Evolutionary conservation across 1,284 basidiomycete genomes (phyloP).

Genomic region (Irpex sp.): DNA sequence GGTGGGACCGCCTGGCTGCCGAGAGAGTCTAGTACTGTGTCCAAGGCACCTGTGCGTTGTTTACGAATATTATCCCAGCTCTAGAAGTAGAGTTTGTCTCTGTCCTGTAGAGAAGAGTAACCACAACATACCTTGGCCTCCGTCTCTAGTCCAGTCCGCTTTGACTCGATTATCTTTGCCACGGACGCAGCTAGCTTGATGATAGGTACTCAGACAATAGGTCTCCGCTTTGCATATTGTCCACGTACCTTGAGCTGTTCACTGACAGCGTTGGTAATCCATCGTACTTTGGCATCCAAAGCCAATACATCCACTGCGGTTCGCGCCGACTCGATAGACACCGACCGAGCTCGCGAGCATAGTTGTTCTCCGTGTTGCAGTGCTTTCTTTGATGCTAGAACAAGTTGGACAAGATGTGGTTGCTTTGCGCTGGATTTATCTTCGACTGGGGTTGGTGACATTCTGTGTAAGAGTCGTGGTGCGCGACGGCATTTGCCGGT

Average conservation of each 20-base stretch:
- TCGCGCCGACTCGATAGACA: slow-evolving; percentile 60
- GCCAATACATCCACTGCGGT: slow-evolving; percentile 66
- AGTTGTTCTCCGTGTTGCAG: slow-evolving; percentile 71
- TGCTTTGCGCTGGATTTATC: slow-evolving; percentile 14
- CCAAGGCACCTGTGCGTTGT: slow-evolving; percentile 58
- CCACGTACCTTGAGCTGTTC: slow-evolving; percentile 67
- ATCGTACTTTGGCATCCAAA: slow-evolving; percentile 72
- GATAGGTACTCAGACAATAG: not conserved
- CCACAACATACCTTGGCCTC: slow-evolving; percentile 53
- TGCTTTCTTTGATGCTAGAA: slow-evolving; percentile 75
- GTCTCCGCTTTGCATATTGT: slow-evolving; percentile 1
- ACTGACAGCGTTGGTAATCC: slow-evolving; percentile 67
- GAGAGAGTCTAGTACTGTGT: slow-evolving; percentile 65
- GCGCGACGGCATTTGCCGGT: too few relatives aligned
- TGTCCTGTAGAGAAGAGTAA: not conserved
- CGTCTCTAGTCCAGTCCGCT: slow-evolving; percentile 52
- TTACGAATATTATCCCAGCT: slow-evolving; percentile 65
- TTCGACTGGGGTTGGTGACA: not conserved
- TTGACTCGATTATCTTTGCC: slow-evolving; percentile 69
- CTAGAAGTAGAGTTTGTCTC: slow-evolving; percentile 31
- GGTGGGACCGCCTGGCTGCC: slow-evolving; percentile 70
- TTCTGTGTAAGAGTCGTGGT: too few relatives aligned
- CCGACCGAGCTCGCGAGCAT: slow-evolving; percentile 57
- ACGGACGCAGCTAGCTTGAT: slow-evolving; percentile 64
- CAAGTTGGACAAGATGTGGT: slow-evolving; percentile 62